Base-by-base conservation (phyloP, 2,329 filamentous ascomycete genomes). In the Xylariaceae sp. region DNA sequence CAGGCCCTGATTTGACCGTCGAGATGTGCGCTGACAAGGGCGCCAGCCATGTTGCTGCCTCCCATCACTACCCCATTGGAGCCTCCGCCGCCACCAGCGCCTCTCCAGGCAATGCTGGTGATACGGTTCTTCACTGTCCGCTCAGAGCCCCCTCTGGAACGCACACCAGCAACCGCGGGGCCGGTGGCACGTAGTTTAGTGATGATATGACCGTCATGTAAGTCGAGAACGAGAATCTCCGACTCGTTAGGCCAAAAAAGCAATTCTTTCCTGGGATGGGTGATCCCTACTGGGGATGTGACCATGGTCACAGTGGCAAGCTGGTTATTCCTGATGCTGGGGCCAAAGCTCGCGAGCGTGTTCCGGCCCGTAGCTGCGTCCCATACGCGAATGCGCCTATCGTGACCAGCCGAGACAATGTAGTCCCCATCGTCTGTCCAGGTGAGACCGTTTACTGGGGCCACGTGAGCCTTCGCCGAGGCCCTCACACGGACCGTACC, bases 351-450 rank as follows among this genome's bases (percentile, higher is more conserved):
- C 0, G 83, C 84, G 5, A 95, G 74, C 1, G 85, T 93, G 56
- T 96, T 95, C 13, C 82, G 82, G 2, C 88, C 87, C 0, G 77
- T 85, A 0, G 69, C 69, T 2, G 83, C 76, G 53, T 94, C 75
- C 90, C 90, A 96, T 2, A 95, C 84, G 4, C 89, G 75, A 42
- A 96, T 80, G 7, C 82, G 76, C 31, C 84, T 72, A 55, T 96
- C 92, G 37, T 93, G 83, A 0, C 88, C 89, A 2, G 84, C 74
- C 1, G 83, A 87, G 10, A 95, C 68, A 13, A 96, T 68, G 52
- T 83, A 80, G 11, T 65, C 67, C 1, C 87, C 87, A 51, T 87
- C 80, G 39, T 86, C 79, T 1, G 83, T 89, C 87, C 88, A 96
- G 1, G 79, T 69, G 6, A 95, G 64, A 1, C 84, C 85, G 41